Conservation (phyloP, 208 protist genomes). For the Entamoeba invadens region DNA sequence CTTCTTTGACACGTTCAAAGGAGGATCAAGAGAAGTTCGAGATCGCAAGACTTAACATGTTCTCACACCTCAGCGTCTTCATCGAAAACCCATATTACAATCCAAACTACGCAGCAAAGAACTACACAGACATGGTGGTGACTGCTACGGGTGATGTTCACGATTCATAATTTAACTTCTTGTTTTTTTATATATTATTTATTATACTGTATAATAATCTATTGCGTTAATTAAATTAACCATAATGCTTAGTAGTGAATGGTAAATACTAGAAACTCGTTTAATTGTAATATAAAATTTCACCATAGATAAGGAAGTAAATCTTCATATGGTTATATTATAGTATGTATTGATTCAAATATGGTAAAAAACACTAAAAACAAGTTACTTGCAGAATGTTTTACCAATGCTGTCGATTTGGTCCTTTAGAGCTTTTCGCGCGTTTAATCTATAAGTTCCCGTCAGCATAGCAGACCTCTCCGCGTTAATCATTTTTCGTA, state of each 20-base stretch:
- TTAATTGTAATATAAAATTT: no score
- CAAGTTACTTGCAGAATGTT: neutral
- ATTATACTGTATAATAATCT: no score
- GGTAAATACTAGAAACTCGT: no score
- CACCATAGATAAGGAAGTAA: no score
- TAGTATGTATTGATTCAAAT: no score
- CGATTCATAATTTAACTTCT: neutral
- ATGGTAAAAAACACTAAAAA: no score
- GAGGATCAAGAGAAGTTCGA: neutral
- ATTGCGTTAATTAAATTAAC: no score
- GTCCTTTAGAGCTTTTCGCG: neutral
- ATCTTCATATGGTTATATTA: no score
- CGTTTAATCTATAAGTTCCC: neutral
- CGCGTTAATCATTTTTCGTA: neutral
- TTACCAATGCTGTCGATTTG: neutral
- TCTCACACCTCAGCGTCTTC: neutral
- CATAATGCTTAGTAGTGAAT: no score
- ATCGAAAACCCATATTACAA: neutral
- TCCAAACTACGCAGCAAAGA: neutral
- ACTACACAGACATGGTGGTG: neutral
- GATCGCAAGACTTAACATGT: neutral
- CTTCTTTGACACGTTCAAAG: neutral
- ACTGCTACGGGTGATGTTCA: neutral
- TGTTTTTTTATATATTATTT: neutral
- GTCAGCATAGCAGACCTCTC: neutral